phyloP scores from a whole-genome alignment of 805 yeast species.

The Grigorovia transvaalensis region DNA sequence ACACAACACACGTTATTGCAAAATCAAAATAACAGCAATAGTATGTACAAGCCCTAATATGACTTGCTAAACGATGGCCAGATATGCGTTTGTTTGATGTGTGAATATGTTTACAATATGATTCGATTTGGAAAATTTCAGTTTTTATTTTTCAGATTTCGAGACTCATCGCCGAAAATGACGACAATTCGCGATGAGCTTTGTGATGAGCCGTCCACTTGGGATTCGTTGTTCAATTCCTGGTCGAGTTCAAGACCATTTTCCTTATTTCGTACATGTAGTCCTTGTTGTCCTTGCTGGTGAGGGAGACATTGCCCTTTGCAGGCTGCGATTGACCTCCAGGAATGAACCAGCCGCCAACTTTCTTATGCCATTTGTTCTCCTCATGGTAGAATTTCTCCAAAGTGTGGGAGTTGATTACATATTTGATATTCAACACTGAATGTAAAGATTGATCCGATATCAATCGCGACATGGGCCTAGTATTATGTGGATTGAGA shows the following conservation, averaged over 20 bases:
- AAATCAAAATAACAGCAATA: no score
- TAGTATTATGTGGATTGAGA: not conserved
- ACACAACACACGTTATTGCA: no score
- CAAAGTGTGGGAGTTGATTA: conserved; percentile 3
- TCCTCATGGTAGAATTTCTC: conserved; percentile 28
- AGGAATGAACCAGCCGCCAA: conserved; percentile 23
- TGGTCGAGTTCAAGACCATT: conserved; percentile 27
- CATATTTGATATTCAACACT: not conserved
- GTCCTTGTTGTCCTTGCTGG: conserved; percentile 14
- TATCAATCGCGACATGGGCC: conserved; percentile 9
- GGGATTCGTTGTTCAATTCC: conserved; percentile 7
- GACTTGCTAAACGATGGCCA: no score
- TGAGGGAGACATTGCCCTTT: conserved; percentile 8
- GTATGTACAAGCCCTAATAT: no score
- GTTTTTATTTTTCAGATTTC: not conserved
- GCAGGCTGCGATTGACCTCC: conserved; percentile 7
- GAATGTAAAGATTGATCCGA: conserved; percentile 10
- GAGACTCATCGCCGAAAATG: not conserved
- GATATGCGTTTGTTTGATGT: no score
- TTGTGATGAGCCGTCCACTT: not conserved
- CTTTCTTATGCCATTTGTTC: conserved; percentile 25
- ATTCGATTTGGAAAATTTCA: not conserved
- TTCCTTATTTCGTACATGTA: conserved; percentile 28
- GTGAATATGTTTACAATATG: not conserved
- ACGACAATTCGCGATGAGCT: not conserved